Evolutionary conservation across 371 early-diverging fungal species (phyloP).

Genomic region (Sporodiniella umbellata): DNA sequence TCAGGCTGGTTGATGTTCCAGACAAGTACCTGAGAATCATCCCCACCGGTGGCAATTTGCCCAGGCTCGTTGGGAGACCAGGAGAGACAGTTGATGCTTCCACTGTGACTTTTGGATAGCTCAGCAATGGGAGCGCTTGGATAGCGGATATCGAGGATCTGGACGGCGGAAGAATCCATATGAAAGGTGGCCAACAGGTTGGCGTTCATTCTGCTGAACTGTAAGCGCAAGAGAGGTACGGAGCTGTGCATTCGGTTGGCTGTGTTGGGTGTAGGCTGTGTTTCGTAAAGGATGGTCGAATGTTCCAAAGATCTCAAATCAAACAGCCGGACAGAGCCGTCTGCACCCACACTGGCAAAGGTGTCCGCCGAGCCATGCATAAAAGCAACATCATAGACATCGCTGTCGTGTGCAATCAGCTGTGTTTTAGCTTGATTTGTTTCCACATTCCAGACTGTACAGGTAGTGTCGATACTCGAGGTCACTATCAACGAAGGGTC

Average conservation of each 20-base stretch:
- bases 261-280: constrained; percentile 50
- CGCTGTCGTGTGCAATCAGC: constrained; percentile 95
- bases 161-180: constrained; percentile 74
- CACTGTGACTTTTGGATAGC: constrained; percentile 72
- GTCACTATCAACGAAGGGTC: constrained; percentile 86
- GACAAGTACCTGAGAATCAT: constrained; percentile 74
- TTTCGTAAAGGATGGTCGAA: constrained; percentile 96
- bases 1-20: constrained; percentile 68
- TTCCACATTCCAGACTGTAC: constrained; percentile 96
- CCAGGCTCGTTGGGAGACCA: constrained; percentile 79
- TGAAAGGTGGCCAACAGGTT: constrained; percentile 91
- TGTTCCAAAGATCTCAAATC: constrained; percentile 89
- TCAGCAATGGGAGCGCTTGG: constrained; percentile 87
- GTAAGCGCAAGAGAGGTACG: constrained; percentile 75
- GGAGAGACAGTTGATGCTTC: constrained; percentile 69
- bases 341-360: constrained; percentile 96
- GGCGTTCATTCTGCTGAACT: constrained; percentile 85
- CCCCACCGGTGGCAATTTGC: constrained; percentile 74
- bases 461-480: constrained; percentile 94
- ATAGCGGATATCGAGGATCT: constrained; percentile 86
- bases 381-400: constrained; percentile 96
- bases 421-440: constrained; percentile 94
- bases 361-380: constrained; percentile 77
- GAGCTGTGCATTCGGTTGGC: constrained; percentile 15
- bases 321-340: constrained; percentile 96